Base-by-base conservation (phyloP, 345 rosid genomes). In the Limnanthes douglasii region DNA sequence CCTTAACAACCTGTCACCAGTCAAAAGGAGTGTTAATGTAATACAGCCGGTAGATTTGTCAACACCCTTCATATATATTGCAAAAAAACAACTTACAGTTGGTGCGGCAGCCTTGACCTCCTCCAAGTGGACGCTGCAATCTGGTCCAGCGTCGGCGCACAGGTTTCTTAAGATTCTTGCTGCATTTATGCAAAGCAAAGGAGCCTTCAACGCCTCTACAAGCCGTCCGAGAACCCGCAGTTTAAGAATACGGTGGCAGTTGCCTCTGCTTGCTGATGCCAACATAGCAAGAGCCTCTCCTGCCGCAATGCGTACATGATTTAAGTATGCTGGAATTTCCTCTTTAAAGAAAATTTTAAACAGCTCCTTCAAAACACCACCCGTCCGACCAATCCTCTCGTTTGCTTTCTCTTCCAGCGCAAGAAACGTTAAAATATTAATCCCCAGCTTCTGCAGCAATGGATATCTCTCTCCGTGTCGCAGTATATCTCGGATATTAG, bases 241-340 rank as follows among this genome's bases (percentile, higher is more conserved):
- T 50, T 62, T 88, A 71, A 83, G 55, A 38, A 79, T 72, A 22
- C 78, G 56, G 18, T 62, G 64, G 50, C 95, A 83, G 16, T 88
- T 88, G 9, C 43, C 53, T 51, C 18, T 56, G 59, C 97, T 83
- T 55, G 76, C 97, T 37, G 74, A 62, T 30, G 76, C 78, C 46
- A 88, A 39, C 95, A 88, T 72, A 15, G 97, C 86, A 33, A 88
- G 54, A 13, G 97, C 81, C 44, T 76, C 92, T 32, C 97, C 97
- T 17, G 84, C 78, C 1, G 84, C 90, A 34, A 37, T 56, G 42
- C 84, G 61, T 11, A 64, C 86, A 19, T 40, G 54, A 35, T 51
- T 61, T 12, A 39, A 67, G 23, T 15, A 37, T 23, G 52, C 67
- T 1, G 52, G 46, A n/a, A 45, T 37, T 15, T 48, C 60, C 11